A percentile compares a stretch with the other conserved stretches of the same genome.
Conservation (phyloP, 192 early-diverging fungal species). For the Oehlia diaphana region DNA sequence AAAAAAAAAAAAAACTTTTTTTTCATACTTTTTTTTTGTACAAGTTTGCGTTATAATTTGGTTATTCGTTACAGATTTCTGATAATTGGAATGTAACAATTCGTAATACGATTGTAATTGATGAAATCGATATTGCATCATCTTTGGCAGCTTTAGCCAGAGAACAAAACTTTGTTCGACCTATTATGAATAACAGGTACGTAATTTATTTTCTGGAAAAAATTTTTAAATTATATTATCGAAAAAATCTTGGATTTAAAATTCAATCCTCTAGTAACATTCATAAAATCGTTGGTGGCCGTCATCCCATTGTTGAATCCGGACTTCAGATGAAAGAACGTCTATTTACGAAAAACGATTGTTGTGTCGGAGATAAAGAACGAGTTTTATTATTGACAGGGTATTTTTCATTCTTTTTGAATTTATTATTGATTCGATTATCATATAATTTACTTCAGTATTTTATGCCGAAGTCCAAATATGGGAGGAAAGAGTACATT, state of each 20-base stretch:
- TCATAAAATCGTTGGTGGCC: constrained; percentile 42
- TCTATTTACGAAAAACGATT: constrained; percentile 59
- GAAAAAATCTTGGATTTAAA: neutral
- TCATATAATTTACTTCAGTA: neutral
- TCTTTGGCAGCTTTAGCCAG: constrained; percentile 59
- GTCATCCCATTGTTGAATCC: constrained; percentile 64
- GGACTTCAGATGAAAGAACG: constrained; percentile 47
- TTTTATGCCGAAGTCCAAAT: constrained; percentile 40
- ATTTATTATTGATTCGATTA: neutral
- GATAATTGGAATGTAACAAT: constrained; percentile 56
- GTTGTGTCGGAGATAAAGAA: constrained; percentile 45
- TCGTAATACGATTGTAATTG: constrained; percentile 60
- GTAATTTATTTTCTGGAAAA: neutral
- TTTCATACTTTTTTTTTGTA: neutral
- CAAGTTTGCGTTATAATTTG: neutral
- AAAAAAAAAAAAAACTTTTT: neutral
- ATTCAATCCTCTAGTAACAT: neutral
- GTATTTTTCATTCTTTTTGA: constrained; percentile 26
- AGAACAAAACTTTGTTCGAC: constrained; percentile 57
- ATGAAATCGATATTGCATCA: constrained; percentile 67
- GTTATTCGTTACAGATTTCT: constrained; percentile 32
- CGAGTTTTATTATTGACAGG: constrained; percentile 44
- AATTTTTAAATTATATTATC: too few relatives aligned
- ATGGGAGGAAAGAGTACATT: constrained; percentile 60
- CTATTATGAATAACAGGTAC: constrained; percentile 43